Conservation (phyloP, 2,329 filamentous ascomycete genomes). For the Fusarium sp. region DNA sequence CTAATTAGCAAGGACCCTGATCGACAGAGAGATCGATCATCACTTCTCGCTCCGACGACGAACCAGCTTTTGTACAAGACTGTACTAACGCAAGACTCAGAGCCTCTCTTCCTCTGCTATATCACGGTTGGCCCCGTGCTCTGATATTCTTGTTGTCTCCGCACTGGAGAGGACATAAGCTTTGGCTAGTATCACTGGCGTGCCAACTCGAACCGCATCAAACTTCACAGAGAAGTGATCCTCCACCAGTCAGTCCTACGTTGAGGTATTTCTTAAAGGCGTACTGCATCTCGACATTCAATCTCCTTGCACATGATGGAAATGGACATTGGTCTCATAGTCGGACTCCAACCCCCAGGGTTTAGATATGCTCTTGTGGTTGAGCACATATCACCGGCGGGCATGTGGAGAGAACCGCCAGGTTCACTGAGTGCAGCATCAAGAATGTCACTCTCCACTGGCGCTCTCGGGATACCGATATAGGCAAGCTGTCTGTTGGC, state of each 20-base stretch:
- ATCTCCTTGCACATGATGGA: constrained; percentile 10
- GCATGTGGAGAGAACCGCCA: constrained; percentile 3
- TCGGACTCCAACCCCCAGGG: background rate
- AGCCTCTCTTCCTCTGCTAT: background rate
- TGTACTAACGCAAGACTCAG: background rate
- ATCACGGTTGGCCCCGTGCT: background rate
- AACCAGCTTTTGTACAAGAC: background rate
- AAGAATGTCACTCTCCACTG: background rate
- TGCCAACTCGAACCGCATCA: background rate
- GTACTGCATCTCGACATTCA: constrained; percentile 9
- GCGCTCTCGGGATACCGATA: constrained; percentile 22
- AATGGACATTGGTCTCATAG: background rate
- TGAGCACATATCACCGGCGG: background rate
- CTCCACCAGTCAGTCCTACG: background rate
- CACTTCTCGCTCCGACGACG: background rate
- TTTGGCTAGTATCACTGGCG: constrained; percentile 28
- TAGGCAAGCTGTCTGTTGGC: background rate
- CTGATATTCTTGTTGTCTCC: constrained; percentile 11
- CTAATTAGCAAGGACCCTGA: constrained; percentile 30
- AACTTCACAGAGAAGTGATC: constrained; percentile 7
- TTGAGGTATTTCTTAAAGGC: constrained; percentile 3
- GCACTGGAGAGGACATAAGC: constrained; percentile 24
- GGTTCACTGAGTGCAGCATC: constrained; percentile 4
- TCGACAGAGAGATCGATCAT: constrained; percentile 17
- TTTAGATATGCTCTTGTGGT: background rate